phyloP scores from a whole-genome alignment of 129 eudicot species.

The Erigeron canadensis region DNA sequence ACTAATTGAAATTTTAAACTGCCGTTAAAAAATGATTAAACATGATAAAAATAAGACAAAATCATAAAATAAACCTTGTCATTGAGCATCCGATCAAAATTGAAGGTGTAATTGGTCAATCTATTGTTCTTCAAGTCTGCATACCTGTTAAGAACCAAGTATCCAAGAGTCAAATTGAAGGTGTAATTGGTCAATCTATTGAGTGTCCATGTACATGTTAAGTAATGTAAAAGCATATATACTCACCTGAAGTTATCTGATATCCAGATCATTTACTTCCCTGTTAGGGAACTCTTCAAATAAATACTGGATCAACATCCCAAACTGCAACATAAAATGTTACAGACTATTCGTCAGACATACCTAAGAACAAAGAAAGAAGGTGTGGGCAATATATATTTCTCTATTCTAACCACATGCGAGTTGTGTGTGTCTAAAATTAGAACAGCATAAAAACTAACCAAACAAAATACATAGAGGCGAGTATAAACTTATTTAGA shows the following conservation, averaged over 20 bases:
- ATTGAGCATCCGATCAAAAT: slow-evolving; percentile 91
- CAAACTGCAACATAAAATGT: slow-evolving; percentile 64
- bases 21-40: no score
- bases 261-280: slow-evolving; percentile 73
- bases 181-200: slow-evolving; percentile 87
- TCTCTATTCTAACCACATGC: neutral
- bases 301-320: slow-evolving; percentile 85
- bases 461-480: neutral
- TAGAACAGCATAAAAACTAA: neutral
- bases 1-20: no score
- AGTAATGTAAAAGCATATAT: neutral
- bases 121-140: slow-evolving; percentile 98
- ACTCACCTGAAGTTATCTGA: slow-evolving; percentile 88
- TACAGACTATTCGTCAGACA: slow-evolving; percentile 9
- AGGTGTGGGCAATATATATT: neutral
- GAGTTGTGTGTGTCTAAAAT: neutral
- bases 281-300: slow-evolving; percentile 71
- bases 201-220: neutral
- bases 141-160: slow-evolving; percentile 53
- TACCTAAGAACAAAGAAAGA: neutral
- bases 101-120: slow-evolving; percentile 85
- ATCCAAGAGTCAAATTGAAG: slow-evolving; percentile 40
- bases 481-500: neutral
- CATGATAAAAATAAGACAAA: slow-evolving; percentile 3
- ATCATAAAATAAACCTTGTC: slow-evolving; percentile 59